phyloP scores from a whole-genome alignment of 345 rosid genomes.

The Erysimum cheiranthoides region DNA sequence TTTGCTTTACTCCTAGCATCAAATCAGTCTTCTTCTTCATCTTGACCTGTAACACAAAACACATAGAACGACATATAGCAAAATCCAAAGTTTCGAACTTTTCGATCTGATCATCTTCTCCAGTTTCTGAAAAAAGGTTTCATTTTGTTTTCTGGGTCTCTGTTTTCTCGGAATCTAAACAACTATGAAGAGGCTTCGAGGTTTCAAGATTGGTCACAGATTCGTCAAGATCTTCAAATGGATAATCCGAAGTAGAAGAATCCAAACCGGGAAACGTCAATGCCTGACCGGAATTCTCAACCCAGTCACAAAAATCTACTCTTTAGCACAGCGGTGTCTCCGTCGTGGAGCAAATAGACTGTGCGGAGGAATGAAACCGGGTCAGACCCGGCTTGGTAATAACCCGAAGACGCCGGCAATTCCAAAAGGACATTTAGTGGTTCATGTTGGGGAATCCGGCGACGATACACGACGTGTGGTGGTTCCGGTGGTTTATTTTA shows the following conservation, averaged over 20 bases:
- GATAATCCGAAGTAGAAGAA: conserved; percentile 50
- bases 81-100: conserved; percentile 16
- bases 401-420: conserved; percentile 39
- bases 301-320: conserved; percentile 49
- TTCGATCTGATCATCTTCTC: conserved; percentile 4
- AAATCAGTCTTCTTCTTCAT: conserved; percentile 42
- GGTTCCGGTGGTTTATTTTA: conserved; percentile 82
- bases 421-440: conserved; percentile 82
- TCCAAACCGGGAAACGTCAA: conserved; percentile 34
- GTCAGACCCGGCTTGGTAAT: conserved; percentile 53
- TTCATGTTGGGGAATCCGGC: conserved; percentile 65
- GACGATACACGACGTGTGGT: conserved; percentile 55
- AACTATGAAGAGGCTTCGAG: conserved; percentile 57
- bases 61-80: conserved; percentile 4
- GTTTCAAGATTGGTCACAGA: conserved; percentile 62
- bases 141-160: conserved; percentile 19
- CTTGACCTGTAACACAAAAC: conserved; percentile 22
- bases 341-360: conserved; percentile 52
- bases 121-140: neutral
- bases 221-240: conserved; percentile 58
- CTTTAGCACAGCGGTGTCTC: conserved; percentile 47
- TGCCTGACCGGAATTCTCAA: conserved; percentile 34
- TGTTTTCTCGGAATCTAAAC: conserved; percentile 13
- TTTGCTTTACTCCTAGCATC: conserved; percentile 31
- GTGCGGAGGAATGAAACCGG: conserved; percentile 43